Conservation (phyloP, 2,329 filamentous ascomycete species). For the Laburnicola sp. region DNA sequence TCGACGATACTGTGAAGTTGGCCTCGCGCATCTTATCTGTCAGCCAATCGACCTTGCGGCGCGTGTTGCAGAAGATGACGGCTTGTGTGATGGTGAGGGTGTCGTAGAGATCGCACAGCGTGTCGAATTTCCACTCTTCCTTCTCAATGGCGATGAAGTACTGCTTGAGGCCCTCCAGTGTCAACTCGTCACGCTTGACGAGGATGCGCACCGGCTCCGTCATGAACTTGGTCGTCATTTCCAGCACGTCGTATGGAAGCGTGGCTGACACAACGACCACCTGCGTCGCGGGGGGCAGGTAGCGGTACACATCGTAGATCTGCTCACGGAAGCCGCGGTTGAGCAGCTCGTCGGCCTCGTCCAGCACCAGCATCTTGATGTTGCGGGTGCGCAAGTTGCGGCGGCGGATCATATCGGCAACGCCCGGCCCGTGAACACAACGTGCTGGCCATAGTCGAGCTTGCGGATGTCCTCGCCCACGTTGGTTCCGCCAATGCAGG, state of each 20-base stretch:
- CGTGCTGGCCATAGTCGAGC: conserved; percentile 95
- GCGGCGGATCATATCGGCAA: conserved; percentile 80
- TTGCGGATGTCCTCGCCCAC: conserved; percentile 97
- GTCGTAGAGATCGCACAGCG: conserved; percentile 96
- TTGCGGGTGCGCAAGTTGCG: conserved; percentile 72
- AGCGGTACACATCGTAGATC: conserved; percentile 98
- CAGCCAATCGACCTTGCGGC: conserved; percentile 98
- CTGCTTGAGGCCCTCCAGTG: conserved; percentile 94
- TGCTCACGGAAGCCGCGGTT: conserved; percentile 97
- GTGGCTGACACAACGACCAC: conserved; percentile 98
- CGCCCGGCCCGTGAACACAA: conserved; percentile 96
- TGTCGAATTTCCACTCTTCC: conserved; percentile 99
- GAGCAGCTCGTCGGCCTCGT: conserved; percentile 77
- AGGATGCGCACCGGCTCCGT: conserved; percentile 94
- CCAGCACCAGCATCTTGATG: conserved; percentile 78
- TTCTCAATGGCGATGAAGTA: conserved; percentile 99
- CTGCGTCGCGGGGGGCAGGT: conserved; percentile 93
- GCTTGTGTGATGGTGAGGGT: conserved; percentile 98
- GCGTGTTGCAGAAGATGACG: conserved; percentile 99
- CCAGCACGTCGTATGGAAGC: conserved; percentile 93
- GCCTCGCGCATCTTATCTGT: conserved; percentile 99
- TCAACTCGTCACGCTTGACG: conserved; percentile 98
- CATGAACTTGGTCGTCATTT: conserved; percentile 99
- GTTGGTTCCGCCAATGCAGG: conserved; percentile 97
- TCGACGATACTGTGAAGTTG: conserved; percentile 97